These are phyloP conservation scores for Rutstroemia sydowiana DNA, from an alignment of 2,329 filamentous ascomycete species.

Conservation along the genomic window DNA sequence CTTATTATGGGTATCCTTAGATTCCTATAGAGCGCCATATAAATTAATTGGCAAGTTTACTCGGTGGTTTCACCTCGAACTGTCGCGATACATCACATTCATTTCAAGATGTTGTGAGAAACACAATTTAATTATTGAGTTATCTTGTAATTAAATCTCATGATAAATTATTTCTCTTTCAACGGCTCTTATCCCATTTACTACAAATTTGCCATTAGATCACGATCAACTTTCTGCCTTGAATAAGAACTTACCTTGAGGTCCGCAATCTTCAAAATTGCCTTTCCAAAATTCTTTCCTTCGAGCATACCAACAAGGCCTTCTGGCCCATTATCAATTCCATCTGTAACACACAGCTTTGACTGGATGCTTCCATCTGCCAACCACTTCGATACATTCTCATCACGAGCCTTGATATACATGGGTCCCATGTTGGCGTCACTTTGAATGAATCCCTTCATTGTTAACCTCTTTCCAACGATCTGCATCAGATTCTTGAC, in stretches of 20 bases:
- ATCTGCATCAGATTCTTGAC: constrained; percentile 55
- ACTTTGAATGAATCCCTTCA: constrained; percentile 60
- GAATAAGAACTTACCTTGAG: constrained; percentile 11
- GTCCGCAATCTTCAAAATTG: constrained; percentile 53
- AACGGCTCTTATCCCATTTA: no score
- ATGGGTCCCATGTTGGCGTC: constrained; percentile 55
- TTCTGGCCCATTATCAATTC: constrained; percentile 59
- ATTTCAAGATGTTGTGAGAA: no score
- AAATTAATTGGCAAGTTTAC: no score
- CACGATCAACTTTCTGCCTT: neutral
- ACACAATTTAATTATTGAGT: no score
- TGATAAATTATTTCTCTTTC: no score
- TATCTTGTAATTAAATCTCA: no score
- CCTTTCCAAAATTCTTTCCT: constrained; percentile 68
- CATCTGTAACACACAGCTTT: constrained; percentile 51
- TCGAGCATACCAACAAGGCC: constrained; percentile 60
- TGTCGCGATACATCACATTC: no score
- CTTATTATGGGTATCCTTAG: no score
- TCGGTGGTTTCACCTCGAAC: no score
- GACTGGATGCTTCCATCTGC: constrained; percentile 58
- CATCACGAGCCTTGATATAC: constrained; percentile 53
- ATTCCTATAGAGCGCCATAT: no score
- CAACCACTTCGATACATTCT: constrained; percentile 63
- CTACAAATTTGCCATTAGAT: no score
- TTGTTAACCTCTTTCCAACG: constrained; percentile 53